Evolutionary conservation across 306 rosid species (phyloP), one percentile per base, ranked within the genome.

Genomic region (Astragalus glycyphyllos): DNA sequence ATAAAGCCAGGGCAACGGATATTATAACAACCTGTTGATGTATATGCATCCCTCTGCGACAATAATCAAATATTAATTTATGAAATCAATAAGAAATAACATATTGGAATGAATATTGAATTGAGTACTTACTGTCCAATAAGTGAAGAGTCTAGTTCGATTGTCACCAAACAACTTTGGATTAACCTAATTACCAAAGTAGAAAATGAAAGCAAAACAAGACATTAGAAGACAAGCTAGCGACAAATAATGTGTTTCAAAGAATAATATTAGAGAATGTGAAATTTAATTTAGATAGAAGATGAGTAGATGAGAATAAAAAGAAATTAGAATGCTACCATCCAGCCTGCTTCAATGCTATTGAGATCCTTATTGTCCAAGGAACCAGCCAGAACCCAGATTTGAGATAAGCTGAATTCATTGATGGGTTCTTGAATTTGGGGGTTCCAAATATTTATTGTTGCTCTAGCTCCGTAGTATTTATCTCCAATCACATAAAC

Each of bases 281-380:
- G n/a, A n/a, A n/a, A n/a, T n/a, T n/a, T n/a, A n/a, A n/a, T n/a
- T n/a, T n/a, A n/a, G n/a, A n/a, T n/a, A n/a, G n/a, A n/a, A n/a
- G n/a, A n/a, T n/a, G n/a, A n/a, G n/a, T n/a, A n/a, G n/a, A n/a
- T n/a, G n/a, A n/a, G n/a, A n/a, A n/a, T n/a, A 0, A 34, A 14
- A 11, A 67, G 17, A 46, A 40, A 3, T 61, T 71, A 51, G 16
- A 78, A 79, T 64, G 54, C 16, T 70, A 83, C 90, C 85, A 83
- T 87, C 90, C 87, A 83, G 55, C 90, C 90, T 37, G 87, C 87
- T 77, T 86, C 90, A 50, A 86, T 83, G 77, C 82, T 80, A 47
- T 83, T 85, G 53, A 85, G 82, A 82, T 80, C 89, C 72, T 77
- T 83, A 65, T 79, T 20, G 23, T 20, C 81, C 71, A 80, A 80